phyloP scores from a whole-genome alignment of 208 protist species.

The Novymonas esmeraldas region DNA sequence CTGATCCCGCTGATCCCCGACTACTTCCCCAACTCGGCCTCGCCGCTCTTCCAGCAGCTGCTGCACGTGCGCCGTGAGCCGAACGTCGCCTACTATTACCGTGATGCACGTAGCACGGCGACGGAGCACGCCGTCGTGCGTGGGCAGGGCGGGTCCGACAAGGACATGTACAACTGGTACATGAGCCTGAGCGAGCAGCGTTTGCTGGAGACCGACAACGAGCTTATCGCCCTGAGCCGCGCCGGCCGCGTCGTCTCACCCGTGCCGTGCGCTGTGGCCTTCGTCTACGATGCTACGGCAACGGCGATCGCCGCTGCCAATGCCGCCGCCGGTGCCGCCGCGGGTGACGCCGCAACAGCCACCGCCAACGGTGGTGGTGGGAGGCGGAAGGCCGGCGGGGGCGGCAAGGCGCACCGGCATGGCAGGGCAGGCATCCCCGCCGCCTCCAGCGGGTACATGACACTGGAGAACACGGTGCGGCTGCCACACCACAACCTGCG shows the following conservation, averaged over 20 bases:
- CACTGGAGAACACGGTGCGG: conserved; percentile 41
- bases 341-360: not conserved
- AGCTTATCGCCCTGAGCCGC: conserved; percentile 50
- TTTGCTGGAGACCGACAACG: conserved; percentile 65
- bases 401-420: conserved; percentile 8
- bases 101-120: conserved; percentile 34
- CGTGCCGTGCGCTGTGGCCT: conserved; percentile 67
- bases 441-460: conserved; percentile 30
- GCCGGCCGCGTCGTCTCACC: conserved; percentile 53
- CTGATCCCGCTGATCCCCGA: conserved; percentile 69
- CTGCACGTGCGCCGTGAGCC: conserved; percentile 45
- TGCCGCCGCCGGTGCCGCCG: not conserved
- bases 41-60: conserved; percentile 58
- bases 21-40: conserved; percentile 55
- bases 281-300: conserved; percentile 41
- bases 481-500: conserved; percentile 42
- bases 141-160: conserved; percentile 28
- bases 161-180: conserved; percentile 64
- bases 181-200: conserved; percentile 64
- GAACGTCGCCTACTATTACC: conserved; percentile 47
- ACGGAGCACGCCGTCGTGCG: conserved; percentile 31
- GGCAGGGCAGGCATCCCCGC: conserved; percentile 8
- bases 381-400: conserved; percentile 7
- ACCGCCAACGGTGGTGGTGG: not conserved
- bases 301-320: not conserved